phyloP scores from a whole-genome alignment of 2,329 filamentous ascomycete species.

The Ophiognomonia clavigignenti-juglandacearum region DNA sequence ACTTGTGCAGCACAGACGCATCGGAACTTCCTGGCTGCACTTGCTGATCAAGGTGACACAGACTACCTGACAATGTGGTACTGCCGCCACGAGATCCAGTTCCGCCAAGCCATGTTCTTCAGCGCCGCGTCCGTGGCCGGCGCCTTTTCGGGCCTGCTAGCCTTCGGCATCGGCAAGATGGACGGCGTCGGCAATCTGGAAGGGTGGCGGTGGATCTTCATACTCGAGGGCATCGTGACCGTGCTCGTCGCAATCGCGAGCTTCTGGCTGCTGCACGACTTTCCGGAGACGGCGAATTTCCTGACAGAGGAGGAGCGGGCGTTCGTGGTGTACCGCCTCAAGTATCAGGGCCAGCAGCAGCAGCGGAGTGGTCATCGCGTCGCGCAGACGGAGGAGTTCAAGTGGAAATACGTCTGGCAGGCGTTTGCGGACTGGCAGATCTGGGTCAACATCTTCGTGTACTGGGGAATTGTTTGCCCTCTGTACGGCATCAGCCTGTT shows the following conservation, averaged over 20 bases:
- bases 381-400: constrained; percentile 69
- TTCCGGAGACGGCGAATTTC: constrained; percentile 73
- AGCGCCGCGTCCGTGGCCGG: constrained; percentile 76
- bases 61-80: constrained; percentile 56
- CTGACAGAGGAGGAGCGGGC: constrained; percentile 65
- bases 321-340: constrained; percentile 66
- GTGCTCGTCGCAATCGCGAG: constrained; percentile 52
- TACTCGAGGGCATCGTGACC: constrained; percentile 34
- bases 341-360: constrained; percentile 49
- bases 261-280: constrained; percentile 74
- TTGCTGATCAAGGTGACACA: constrained; percentile 17
- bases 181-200: constrained; percentile 35
- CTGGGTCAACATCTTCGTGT: constrained; percentile 54
- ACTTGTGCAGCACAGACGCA: too few species aligned
- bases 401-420: constrained; percentile 68
- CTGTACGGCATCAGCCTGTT: constrained; percentile 55
- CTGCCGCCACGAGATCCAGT: constrained; percentile 49
- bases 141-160: constrained; percentile 62
- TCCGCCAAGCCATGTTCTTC: constrained; percentile 72
- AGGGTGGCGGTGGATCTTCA: constrained; percentile 52
- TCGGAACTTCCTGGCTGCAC: too few species aligned
- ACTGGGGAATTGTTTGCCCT: constrained; percentile 51
- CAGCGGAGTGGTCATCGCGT: constrained; percentile 22
- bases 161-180: constrained; percentile 41
- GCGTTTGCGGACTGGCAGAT: constrained; percentile 80